Evolutionary conservation across 2,329 filamentous ascomycete genomes (phyloP).

Genomic region (Colletotrichum abscissum): DNA sequence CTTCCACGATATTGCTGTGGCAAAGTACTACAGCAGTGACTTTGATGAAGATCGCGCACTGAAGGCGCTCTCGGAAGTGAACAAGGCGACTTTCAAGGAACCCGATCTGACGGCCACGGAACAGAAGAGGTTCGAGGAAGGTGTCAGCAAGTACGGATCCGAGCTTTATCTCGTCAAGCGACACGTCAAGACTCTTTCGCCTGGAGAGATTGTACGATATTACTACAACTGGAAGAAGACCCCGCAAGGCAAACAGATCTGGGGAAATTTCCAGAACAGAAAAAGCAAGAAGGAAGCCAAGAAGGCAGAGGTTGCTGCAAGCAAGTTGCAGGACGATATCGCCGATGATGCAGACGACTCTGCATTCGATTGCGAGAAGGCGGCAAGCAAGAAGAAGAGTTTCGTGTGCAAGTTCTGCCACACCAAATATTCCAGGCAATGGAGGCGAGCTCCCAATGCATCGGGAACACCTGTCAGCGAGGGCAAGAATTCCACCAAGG

Average conservation of each 20-base stretch:
- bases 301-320: constrained; percentile 75
- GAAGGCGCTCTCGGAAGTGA: constrained; percentile 73
- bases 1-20: constrained; percentile 84
- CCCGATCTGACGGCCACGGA: constrained; percentile 83
- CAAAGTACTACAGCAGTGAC: constrained; percentile 76
- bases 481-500: constrained; percentile 76
- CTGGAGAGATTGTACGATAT: constrained; percentile 86
- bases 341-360: constrained; percentile 95
- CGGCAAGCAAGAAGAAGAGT: constrained; percentile 78
- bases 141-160: constrained; percentile 88
- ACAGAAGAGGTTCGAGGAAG: constrained; percentile 91
- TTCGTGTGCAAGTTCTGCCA: constrained; percentile 96
- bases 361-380: constrained; percentile 92
- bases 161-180: constrained; percentile 86
- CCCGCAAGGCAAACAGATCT: constrained; percentile 83
- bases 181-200: constrained; percentile 85
- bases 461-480: constrained; percentile 78
- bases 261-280: constrained; percentile 87
- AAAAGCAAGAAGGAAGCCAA: constrained; percentile 91
- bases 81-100: constrained; percentile 83
- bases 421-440: constrained; percentile 84
- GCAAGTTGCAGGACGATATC: constrained; percentile 89
- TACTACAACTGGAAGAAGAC: constrained; percentile 99
- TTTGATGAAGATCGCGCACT: constrained; percentile 80
- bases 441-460: constrained; percentile 88